Evolutionary conservation across 2,329 filamentous ascomycete species (phyloP).

Genomic region (Stachybotrys elegans): DNA sequence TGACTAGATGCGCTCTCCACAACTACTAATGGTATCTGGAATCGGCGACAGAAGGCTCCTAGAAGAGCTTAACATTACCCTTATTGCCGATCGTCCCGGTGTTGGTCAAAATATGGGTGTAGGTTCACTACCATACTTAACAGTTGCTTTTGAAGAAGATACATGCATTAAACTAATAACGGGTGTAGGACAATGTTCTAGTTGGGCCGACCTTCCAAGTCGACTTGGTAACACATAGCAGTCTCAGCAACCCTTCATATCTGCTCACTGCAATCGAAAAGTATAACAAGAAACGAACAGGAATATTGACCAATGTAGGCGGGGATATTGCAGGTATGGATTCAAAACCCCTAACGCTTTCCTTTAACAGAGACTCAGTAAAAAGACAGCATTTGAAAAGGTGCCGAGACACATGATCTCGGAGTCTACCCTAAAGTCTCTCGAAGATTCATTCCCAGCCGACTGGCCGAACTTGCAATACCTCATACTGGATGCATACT

Average conservation of each 20-base stretch:
- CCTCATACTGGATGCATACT: background rate
- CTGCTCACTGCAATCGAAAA: background rate
- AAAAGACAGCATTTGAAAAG: background rate
- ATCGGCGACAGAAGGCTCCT: slow-evolving; percentile 27
- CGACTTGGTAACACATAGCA: background rate
- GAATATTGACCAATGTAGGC: background rate
- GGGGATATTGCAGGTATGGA: background rate
- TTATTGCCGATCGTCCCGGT: slow-evolving; percentile 51
- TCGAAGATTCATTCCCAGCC: background rate
- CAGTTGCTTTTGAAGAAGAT: no score
- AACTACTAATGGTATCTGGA: slow-evolving; percentile 30
- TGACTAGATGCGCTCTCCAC: slow-evolving; percentile 31
- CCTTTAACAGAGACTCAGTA: background rate
- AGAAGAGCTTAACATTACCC: slow-evolving; percentile 35
- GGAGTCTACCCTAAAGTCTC: background rate
- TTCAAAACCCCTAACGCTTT: background rate
- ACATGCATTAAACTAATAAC: no score
- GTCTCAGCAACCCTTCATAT: background rate
- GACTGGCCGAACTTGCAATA: background rate
- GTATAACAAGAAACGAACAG: background rate
- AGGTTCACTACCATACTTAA: no score
- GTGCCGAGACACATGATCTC: background rate
- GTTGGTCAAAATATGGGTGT: slow-evolving; percentile 66
- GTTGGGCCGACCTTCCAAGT: background rate
- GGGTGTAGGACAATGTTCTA: background rate